Conservation (phyloP, 495 filamentous ascomycete species). For the Hypomontagnella monticulosa region DNA sequence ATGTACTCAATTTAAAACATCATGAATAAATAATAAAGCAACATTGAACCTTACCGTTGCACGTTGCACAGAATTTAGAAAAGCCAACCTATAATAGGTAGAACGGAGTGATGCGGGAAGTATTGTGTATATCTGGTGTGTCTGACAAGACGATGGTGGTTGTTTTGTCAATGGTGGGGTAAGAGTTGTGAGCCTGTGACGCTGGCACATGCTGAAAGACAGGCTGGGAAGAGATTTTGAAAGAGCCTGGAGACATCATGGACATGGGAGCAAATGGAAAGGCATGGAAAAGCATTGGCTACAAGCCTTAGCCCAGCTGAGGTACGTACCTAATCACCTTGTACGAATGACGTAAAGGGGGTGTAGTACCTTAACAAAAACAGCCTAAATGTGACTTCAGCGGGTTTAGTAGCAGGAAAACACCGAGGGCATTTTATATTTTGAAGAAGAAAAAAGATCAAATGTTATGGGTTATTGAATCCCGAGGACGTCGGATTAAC, state of each 20-base stretch:
- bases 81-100: constrained; percentile 21
- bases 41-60: neutral
- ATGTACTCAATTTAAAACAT: neutral
- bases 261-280: constrained; percentile 32
- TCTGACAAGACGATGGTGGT: constrained; percentile 4
- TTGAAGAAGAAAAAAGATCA: constrained; percentile 1
- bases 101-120: constrained; percentile 12
- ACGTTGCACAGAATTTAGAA: neutral
- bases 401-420: constrained; percentile 1
- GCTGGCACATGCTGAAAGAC: constrained; percentile 43
- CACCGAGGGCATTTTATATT: constrained; percentile 17
- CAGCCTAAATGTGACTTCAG: constrained; percentile 36
- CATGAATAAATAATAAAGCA: neutral
- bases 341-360: constrained; percentile 25
- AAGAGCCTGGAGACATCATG: constrained; percentile 32
- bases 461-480: neutral
- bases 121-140: neutral
- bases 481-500: constrained; percentile 13
- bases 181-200: constrained; percentile 38
- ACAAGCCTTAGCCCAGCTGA: neutral
- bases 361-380: constrained; percentile 30
- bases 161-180: constrained; percentile 31
- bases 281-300: constrained; percentile 34
- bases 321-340: constrained; percentile 15
- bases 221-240: constrained; percentile 28